Evolutionary conservation across 331 rosid genomes (phyloP), one percentile per base, ranked within the genome.

Genomic region (Rhamnella rubrinervis): DNA sequence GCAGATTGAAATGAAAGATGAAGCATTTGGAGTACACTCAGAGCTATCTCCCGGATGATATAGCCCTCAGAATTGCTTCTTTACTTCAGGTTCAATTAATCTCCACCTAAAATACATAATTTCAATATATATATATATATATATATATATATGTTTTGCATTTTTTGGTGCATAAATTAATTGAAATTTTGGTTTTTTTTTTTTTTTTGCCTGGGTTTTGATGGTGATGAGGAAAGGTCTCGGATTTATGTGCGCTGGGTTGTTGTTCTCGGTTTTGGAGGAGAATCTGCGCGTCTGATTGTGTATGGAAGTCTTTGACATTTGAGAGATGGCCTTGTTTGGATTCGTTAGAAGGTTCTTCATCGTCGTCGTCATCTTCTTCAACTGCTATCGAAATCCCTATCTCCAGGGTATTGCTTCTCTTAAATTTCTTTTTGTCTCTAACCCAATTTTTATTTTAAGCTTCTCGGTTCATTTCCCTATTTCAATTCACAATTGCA

Each of bases 191-290:
- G n/a, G 21, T 58, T 31, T 64, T 66, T 67, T n/a, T 12, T 23
- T 58, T 31, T 64, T 66, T 67, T n/a, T 12, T 23, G n/a, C 10
- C 23, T 70, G 71, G 49, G 55, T 44, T 17, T 8, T 31, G 11
- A 17, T 38, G 10, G 21, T n/a, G 11, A 20, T 19, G 8, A 57
- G 71, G 60, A 39, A 72, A 92, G 96, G 89, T 73, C 14, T 71
- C 77, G 72, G 98, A 92, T 76, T 59, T 92, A 77, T 92, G 98
- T 67, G 80, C 93, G 18, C 75, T 92, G 85, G 84, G 85, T 50
- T 75, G 89, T 74, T 86, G 93, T 76, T 92, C 89, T 7, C 85
- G 80, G 71, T 83, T 83, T 55, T 92, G 91, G 80, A 82, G 81
- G 75, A 79, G 80, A 67, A 65, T 86, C 8, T 88, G 88, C 71